Conservation (phyloP, 2,329 filamentous ascomycete species). For the Coniochaeta sp. region DNA sequence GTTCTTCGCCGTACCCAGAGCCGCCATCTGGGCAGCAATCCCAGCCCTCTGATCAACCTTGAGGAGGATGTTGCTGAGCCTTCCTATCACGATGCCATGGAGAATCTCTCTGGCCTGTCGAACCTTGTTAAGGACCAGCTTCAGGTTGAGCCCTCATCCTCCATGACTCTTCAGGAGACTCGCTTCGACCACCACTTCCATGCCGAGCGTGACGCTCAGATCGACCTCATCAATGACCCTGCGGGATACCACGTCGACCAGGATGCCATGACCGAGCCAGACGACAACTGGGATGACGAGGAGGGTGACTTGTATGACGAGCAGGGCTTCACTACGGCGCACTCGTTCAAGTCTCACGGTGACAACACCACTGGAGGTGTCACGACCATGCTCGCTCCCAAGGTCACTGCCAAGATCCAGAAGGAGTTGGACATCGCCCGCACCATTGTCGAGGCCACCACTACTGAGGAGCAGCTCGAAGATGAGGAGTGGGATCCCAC, state of each 20-base stretch:
- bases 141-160: neutral
- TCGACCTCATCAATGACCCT: constrained; percentile 16
- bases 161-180: neutral
- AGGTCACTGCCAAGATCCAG: constrained; percentile 59
- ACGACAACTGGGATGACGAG: constrained; percentile 74
- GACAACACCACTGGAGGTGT: constrained; percentile 46
- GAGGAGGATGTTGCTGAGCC: constrained; percentile 31
- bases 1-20: constrained; percentile 37
- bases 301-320: constrained; percentile 62
- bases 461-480: constrained; percentile 68
- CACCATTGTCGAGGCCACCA: constrained; percentile 57
- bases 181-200: neutral
- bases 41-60: constrained; percentile 11
- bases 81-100: constrained; percentile 38
- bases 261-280: constrained; percentile 38
- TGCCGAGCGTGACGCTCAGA: constrained; percentile 6
- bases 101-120: constrained; percentile 22
- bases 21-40: constrained; percentile 24
- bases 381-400: constrained; percentile 62
- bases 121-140: neutral
- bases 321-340: constrained; percentile 71
- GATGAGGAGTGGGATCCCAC: constrained; percentile 91
- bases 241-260: constrained; percentile 10
- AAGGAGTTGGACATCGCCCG: constrained; percentile 65
- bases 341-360: constrained; percentile 69